These are phyloP conservation scores for Cucumis hystrix DNA, from an alignment of 306 rosid species.

Conservation along the genomic window DNA sequence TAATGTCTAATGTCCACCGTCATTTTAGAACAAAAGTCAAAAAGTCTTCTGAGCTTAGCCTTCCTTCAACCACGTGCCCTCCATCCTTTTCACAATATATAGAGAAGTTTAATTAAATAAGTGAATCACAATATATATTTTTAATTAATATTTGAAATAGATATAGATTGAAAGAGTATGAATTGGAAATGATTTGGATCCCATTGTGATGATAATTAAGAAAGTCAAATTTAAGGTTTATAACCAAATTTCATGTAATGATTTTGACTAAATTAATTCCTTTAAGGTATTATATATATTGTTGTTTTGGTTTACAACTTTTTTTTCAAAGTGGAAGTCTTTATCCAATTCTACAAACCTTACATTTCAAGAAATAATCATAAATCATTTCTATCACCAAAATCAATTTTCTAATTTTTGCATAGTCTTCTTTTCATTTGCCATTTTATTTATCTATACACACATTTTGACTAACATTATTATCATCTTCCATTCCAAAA, in stretches of 20 bases:
- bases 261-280: not conserved
- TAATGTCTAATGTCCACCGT: not conserved
- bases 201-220: not conserved
- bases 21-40: not conserved
- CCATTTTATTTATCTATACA: too few species aligned
- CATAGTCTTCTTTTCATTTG: too few species aligned
- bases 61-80: not conserved
- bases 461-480: too few species aligned
- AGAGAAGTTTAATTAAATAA: too few species aligned
- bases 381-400: not conserved
- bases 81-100: too few species aligned
- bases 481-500: too few species aligned
- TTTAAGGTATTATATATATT: not conserved
- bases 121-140: too few species aligned
- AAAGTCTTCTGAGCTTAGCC: not conserved
- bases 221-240: not conserved
- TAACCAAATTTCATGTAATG: not conserved
- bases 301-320: not conserved
- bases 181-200: not conserved
- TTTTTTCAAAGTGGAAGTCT: not conserved
- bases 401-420: not conserved
- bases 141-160: not conserved
- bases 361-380: not conserved
- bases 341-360: not conserved
- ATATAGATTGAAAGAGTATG: not conserved